Conservation (phyloP, 2,329 filamentous ascomycete genomes). For the Neurospora crassa region DNA sequence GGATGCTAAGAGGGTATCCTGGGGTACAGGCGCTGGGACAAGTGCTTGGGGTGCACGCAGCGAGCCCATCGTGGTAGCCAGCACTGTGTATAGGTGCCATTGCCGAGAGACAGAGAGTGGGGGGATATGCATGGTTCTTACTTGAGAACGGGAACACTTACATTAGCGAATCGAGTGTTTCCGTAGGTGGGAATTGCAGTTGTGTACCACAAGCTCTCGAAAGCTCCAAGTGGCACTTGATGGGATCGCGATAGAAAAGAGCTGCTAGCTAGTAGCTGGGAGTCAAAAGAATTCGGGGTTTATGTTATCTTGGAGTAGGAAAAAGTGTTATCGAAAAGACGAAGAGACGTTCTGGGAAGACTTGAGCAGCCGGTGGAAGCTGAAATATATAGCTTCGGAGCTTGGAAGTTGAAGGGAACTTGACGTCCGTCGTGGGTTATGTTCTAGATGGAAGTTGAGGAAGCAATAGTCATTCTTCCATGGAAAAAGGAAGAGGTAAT, state of each 20-base stretch:
- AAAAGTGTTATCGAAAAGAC: neutral
- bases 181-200: neutral
- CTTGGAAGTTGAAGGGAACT: neutral
- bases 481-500: neutral
- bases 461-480: neutral
- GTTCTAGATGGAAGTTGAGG: neutral
- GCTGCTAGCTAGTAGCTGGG: neutral
- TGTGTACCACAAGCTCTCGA: neutral
- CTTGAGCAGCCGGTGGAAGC: neutral
- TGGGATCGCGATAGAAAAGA: neutral
- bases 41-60: neutral
- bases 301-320: neutral
- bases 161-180: neutral
- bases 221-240: neutral
- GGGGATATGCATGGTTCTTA: neutral
- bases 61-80: neutral
- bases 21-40: neutral
- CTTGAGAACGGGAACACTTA: neutral
- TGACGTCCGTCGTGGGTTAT: neutral
- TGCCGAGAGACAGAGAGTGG: neutral
- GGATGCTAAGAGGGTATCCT: neutral
- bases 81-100: neutral
- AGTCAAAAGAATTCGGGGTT: neutral
- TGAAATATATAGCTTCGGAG: neutral
- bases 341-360: neutral